These are phyloP conservation scores for Capsicum chinense DNA, from an alignment of 257 asterid species.

Conservation along the genomic window DNA sequence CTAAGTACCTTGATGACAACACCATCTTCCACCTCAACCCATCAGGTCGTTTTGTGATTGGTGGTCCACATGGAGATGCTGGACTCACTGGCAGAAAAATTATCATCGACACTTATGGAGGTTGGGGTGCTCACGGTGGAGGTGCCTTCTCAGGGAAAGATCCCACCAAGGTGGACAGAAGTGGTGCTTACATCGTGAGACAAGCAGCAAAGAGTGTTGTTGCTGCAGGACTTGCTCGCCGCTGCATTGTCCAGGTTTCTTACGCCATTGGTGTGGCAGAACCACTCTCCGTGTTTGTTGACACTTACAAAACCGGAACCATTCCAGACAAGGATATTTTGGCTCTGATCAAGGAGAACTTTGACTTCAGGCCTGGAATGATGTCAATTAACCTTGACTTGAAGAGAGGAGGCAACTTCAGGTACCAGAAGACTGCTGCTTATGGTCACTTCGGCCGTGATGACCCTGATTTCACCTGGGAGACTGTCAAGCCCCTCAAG, in stretches of 20 bases:
- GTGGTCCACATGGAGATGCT: constrained; percentile 78
- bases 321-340: constrained; percentile 68
- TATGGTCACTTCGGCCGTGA: constrained; percentile 77
- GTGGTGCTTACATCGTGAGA: constrained; percentile 73
- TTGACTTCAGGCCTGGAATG: constrained; percentile 84
- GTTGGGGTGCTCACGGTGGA: constrained; percentile 81
- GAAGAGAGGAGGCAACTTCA: constrained; percentile 67
- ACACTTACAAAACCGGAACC: constrained; percentile 67
- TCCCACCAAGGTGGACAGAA: constrained; percentile 72
- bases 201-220: constrained; percentile 76
- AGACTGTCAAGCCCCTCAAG: constrained; percentile 66
- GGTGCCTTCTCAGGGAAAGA: constrained; percentile 82
- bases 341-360: constrained; percentile 60
- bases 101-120: constrained; percentile 70
- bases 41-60: constrained; percentile 65
- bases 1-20: constrained; percentile 65
- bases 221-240: constrained; percentile 74
- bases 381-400: constrained; percentile 70
- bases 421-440: constrained; percentile 83
- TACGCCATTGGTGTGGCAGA: constrained; percentile 80
- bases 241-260: constrained; percentile 71
- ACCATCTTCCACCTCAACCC: constrained; percentile 79
- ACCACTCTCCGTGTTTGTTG: constrained; percentile 71
- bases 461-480: constrained; percentile 76
- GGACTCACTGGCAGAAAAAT: constrained; percentile 72